Base-by-base conservation (phyloP, 257 asterid genomes). In the Solanum rostratum region DNA sequence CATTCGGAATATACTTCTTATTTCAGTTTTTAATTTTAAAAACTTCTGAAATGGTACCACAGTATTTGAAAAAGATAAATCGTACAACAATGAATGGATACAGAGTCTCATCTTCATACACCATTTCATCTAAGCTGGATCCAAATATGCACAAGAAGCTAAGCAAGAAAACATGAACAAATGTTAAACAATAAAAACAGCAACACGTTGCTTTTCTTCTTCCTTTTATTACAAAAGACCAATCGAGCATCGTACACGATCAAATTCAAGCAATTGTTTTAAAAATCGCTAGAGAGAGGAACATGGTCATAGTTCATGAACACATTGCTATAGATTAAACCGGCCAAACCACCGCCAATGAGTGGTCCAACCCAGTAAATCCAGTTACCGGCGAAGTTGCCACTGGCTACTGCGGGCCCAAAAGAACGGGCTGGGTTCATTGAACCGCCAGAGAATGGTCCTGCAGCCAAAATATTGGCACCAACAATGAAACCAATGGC, bases 371-470 rank as follows among this genome's bases (percentile, higher is more conserved):
- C 94, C 98, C 98, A 95, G 87, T 95, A 95, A 24, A 95, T 76
- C 99, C 99, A 95, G 89, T 73, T 87, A 20, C 88, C 88, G 41
- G 95, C 49, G 81, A 87, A 93, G 89, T 91, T 87, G 0, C 97
- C 95, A 84, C 93, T 88, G 1, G 88, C 97, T 9, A 92, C 94
- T 0, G 99, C 98, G 0, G 99, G 99, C 7, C 98, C 98, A 49
- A 92, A 92, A 0, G 99, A 95, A 0, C 97, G 94, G 85, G 99
- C 99, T 1, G 98, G 99, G 91, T 95, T 95, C 99, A 95, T 95
- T 18, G 99, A 95, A 16, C 99, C 98, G 2, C 99, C 99, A 33
- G 97, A 94, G 91, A 95, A 95, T 5, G 98, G 96, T 45, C 99
- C 98, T 2, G 97, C 98, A 2, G 99, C 98, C 90, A 95, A 87